Evolutionary conservation across 345 rosid species (phyloP).

Genomic region (Brassica incana): DNA sequence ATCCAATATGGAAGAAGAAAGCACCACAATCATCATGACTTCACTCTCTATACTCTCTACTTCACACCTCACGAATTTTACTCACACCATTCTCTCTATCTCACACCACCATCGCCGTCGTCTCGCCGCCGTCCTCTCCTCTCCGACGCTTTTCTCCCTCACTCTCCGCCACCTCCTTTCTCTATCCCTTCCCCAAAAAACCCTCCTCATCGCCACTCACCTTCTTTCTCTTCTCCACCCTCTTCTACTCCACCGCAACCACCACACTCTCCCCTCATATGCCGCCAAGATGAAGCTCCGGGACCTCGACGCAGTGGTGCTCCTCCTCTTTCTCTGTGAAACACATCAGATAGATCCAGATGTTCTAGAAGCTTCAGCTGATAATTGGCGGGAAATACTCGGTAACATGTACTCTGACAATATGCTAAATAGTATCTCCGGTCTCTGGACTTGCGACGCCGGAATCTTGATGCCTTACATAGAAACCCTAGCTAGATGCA

Average conservation of each 20-base stretch:
- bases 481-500: slow-evolving; percentile 64
- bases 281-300: slow-evolving; percentile 48
- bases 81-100: slow-evolving; percentile 49
- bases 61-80: slow-evolving; percentile 51
- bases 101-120: slow-evolving; percentile 60
- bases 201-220: slow-evolving; percentile 76
- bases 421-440: slow-evolving; percentile 41
- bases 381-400: slow-evolving; percentile 60
- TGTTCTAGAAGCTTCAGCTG: slow-evolving; percentile 45
- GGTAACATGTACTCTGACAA: slow-evolving; percentile 29
- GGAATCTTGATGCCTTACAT: slow-evolving; percentile 61
- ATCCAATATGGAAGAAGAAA: slow-evolving; percentile 59
- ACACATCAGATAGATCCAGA: slow-evolving; percentile 62
- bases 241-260: slow-evolving; percentile 52
- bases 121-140: slow-evolving; percentile 67
- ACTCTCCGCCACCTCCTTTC: slow-evolving; percentile 76
- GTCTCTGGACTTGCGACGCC: slow-evolving; percentile 53
- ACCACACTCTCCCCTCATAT: slow-evolving; percentile 28
- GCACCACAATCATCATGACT: slow-evolving; percentile 45
- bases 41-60: slow-evolving; percentile 65
- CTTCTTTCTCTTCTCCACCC: slow-evolving; percentile 74
- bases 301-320: slow-evolving; percentile 70
- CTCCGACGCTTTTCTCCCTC: slow-evolving; percentile 74
- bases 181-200: slow-evolving; percentile 62
- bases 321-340: slow-evolving; percentile 85